Percentiles rank a stretch among this genome's conserved stretches.
These are phyloP conservation scores for Xylariomycetidae sp. DNA, from an alignment of 2,329 filamentous ascomycete species.

Conservation along the genomic window DNA sequence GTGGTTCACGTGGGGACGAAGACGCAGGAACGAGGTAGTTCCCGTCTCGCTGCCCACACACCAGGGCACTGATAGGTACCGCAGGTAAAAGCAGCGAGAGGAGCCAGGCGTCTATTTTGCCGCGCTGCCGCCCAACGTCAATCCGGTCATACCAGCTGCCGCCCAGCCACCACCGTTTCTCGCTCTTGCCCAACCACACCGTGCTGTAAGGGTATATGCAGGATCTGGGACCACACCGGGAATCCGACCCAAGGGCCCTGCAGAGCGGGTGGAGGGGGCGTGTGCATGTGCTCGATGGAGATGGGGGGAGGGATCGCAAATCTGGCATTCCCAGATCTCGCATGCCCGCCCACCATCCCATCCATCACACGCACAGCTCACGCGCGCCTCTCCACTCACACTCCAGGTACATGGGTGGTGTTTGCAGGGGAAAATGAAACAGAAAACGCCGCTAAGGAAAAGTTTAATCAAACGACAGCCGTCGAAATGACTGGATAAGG, in stretches of 20 bases:
- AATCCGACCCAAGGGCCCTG: slow-evolving; percentile 13
- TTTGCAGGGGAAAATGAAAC: slow-evolving; percentile 12
- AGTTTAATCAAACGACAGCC: slow-evolving; percentile 27
- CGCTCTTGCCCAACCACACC: slow-evolving; percentile 16
- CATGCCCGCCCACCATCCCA: slow-evolving; percentile 9
- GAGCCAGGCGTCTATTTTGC: slow-evolving; percentile 32
- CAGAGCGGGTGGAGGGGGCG: slow-evolving; percentile 19
- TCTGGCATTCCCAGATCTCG: slow-evolving; percentile 23
- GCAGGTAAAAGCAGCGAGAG: no score
- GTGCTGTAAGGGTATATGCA: slow-evolving; percentile 19
- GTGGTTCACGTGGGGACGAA: slow-evolving; percentile 19
- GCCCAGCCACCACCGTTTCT: slow-evolving; percentile 17
- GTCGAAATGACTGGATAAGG: no score
- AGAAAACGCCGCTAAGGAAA: slow-evolving; percentile 14
- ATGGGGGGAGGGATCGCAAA: slow-evolving; percentile 9
- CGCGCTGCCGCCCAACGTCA: slow-evolving; percentile 24
- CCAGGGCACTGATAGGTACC: no score
- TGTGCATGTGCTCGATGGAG: slow-evolving; percentile 23
- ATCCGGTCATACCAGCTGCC: slow-evolving; percentile 10
- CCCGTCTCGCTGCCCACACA: slow-evolving; percentile 19
- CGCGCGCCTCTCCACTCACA: slow-evolving; percentile 6
- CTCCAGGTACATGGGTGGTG: no score
- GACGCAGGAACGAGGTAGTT: slow-evolving; percentile 27
- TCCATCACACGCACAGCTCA: slow-evolving; percentile 12
- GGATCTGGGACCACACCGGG: slow-evolving; percentile 15